Evolutionary conservation across 1,284 basidiomycete genomes (phyloP).

Genomic region (Malassezia furfur): DNA sequence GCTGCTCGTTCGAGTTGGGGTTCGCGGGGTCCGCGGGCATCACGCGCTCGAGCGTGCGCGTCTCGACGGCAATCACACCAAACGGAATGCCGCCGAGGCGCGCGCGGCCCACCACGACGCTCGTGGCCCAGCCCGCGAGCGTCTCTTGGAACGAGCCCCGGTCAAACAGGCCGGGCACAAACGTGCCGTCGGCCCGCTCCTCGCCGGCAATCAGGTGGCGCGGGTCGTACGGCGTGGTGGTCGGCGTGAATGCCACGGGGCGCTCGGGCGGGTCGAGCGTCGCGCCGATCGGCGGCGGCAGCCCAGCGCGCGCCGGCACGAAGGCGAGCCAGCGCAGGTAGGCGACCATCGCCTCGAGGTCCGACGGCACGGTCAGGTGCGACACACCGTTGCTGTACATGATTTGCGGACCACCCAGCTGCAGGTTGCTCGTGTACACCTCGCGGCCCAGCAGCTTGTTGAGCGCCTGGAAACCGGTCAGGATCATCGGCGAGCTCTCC

Average conservation of each 20-base stretch:
- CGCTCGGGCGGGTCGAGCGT: slow-evolving; percentile 67
- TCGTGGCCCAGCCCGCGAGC: slow-evolving; percentile 51
- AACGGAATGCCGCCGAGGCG: slow-evolving; percentile 93
- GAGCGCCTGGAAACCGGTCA: slow-evolving; percentile 90
- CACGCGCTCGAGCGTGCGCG: slow-evolving; percentile 89
- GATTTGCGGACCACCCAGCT: slow-evolving; percentile 85
- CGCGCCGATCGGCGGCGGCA: slow-evolving; percentile 29
- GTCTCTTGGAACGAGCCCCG: slow-evolving; percentile 93
- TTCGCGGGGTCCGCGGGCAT: slow-evolving; percentile 99
- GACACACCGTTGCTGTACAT: slow-evolving; percentile 65
- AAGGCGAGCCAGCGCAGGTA: slow-evolving; percentile 84
- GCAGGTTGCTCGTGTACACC: slow-evolving; percentile 96
- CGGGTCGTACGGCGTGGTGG: slow-evolving; percentile 84
- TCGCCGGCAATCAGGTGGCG: slow-evolving; percentile 96
- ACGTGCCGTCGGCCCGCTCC: slow-evolving; percentile 69
- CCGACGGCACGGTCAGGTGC: slow-evolving; percentile 85
- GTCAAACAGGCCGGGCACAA: slow-evolving; percentile 73
- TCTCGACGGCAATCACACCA: slow-evolving; percentile 96
- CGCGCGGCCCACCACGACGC: slow-evolving; percentile 68
- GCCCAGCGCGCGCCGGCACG: slow-evolving; percentile 53
- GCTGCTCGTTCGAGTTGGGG: slow-evolving; percentile 89
- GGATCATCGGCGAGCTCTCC: slow-evolving; percentile 96
- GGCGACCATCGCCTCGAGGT: slow-evolving; percentile 54
- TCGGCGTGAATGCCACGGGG: slow-evolving; percentile 72
- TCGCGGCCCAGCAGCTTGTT: slow-evolving; percentile 99